Evolutionary conservation across 148 eudicot genomes (phyloP).

Genomic region (Arbutus unedo): DNA sequence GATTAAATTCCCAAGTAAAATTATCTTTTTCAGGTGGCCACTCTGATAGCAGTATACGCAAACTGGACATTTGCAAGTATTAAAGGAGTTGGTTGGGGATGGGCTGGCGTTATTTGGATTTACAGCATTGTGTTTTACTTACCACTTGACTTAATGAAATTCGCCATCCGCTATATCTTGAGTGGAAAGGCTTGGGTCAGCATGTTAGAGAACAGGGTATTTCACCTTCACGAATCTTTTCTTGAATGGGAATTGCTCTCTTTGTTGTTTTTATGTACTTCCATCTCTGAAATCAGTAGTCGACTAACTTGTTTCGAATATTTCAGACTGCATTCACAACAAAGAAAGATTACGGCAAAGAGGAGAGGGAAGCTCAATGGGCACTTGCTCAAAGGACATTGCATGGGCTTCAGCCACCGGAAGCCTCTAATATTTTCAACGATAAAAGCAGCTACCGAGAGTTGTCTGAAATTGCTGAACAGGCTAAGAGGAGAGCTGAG

Average conservation of each 20-base stretch:
- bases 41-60: conserved; percentile 85
- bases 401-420: conserved; percentile 86
- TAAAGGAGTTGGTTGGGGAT: conserved; percentile 92
- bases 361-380: conserved; percentile 96
- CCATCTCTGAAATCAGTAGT: not conserved
- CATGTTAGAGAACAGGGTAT: conserved; percentile 85
- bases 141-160: conserved; percentile 81
- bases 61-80: conserved; percentile 85
- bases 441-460: conserved; percentile 80
- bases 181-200: conserved; percentile 96
- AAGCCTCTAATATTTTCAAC: conserved; percentile 49
- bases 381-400: conserved; percentile 87
- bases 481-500: conserved; percentile 88
- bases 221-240: not conserved
- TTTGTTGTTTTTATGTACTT: not conserved
- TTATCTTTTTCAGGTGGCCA: conserved; percentile 62
- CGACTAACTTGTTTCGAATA: conserved; percentile 5
- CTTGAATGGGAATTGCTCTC: not conserved
- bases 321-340: conserved; percentile 77
- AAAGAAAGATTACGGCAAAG: conserved; percentile 89
- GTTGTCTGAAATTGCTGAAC: conserved; percentile 88
- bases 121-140: conserved; percentile 73
- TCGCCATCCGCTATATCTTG: conserved; percentile 70
- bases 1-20: not conserved
- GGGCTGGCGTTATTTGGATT: conserved; percentile 98